Evolutionary conservation across 2,329 filamentous ascomycete species (phyloP).

Genomic region (Nothopassalora personata): DNA sequence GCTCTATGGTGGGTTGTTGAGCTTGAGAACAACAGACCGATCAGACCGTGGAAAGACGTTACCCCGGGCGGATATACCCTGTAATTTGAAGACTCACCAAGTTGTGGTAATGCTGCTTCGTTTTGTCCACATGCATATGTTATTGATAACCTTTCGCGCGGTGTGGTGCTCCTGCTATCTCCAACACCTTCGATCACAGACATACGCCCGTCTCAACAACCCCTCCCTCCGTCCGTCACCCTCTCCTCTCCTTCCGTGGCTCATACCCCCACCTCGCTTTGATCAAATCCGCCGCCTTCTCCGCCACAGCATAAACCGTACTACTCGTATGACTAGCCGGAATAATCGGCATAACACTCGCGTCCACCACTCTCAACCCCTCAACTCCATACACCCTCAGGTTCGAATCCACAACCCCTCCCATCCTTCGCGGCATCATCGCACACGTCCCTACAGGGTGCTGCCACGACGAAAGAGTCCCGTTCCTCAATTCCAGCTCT

Average conservation of each 20-base stretch:
- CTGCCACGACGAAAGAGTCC: constrained; percentile 12
- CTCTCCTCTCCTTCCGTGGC: not conserved
- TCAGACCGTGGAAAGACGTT: constrained; percentile 69
- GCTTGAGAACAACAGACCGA: constrained; percentile 75
- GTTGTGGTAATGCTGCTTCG: not conserved
- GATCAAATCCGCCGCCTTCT: constrained; percentile 4
- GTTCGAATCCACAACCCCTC: constrained; percentile 1
- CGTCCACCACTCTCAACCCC: constrained; percentile 4
- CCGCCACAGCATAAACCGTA: constrained; percentile 4
- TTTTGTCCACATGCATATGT: not conserved
- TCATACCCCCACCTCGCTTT: not conserved
- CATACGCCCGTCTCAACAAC: too few relatives aligned
- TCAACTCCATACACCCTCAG: constrained; percentile 4
- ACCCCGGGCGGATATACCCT: constrained; percentile 26
- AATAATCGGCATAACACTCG: constrained; percentile 3
- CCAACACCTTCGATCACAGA: too few relatives aligned
- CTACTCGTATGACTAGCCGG: constrained; percentile 4
- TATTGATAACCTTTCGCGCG: not conserved
- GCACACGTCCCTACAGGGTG: constrained; percentile 3
- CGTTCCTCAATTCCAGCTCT: not conserved
- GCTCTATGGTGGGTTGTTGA: constrained; percentile 98
- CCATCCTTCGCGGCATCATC: constrained; percentile 1
- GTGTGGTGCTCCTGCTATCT: too few relatives aligned
- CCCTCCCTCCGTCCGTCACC: not conserved
- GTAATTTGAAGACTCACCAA: constrained; percentile 8